These are phyloP conservation scores for Schizophyllum commune DNA, from an alignment of 1,284 basidiomycete genomes.

Conservation along the genomic window DNA sequence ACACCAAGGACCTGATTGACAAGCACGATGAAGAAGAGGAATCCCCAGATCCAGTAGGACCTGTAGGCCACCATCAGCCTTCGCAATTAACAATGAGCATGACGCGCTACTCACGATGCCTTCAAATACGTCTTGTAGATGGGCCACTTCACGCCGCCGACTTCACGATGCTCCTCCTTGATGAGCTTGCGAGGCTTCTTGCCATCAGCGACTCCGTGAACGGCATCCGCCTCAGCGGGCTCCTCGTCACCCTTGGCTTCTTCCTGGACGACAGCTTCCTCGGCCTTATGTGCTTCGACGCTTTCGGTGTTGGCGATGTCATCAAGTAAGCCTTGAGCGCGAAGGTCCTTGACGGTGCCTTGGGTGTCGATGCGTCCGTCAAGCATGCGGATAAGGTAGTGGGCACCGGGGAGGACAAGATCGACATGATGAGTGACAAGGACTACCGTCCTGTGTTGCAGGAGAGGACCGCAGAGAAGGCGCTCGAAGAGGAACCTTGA, in stretches of 20 bases:
- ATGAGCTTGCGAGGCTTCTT: slow-evolving; percentile 61
- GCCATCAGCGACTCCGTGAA: background rate
- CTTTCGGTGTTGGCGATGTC: slow-evolving; percentile 44
- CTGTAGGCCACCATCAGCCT: slow-evolving; percentile 21
- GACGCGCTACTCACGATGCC: slow-evolving; percentile 34
- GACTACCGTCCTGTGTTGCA: slow-evolving; percentile 12
- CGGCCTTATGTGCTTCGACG: slow-evolving; percentile 27
- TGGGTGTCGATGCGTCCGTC: slow-evolving; percentile 13
- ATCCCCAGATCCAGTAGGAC: slow-evolving; percentile 59
- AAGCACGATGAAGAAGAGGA: slow-evolving; percentile 42
- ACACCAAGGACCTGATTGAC: slow-evolving; percentile 43
- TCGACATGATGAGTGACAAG: slow-evolving; percentile 14
- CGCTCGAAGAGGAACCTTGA: slow-evolving; percentile 53
- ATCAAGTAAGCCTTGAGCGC: slow-evolving; percentile 42
- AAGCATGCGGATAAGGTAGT: slow-evolving; percentile 13
- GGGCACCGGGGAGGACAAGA: slow-evolving; percentile 11
- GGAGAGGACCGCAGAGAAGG: slow-evolving; percentile 8
- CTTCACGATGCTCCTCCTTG: slow-evolving; percentile 65
- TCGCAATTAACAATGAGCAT: background rate
- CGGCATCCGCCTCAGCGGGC: background rate
- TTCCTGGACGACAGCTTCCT: slow-evolving; percentile 6
- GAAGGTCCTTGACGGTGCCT: slow-evolving; percentile 11
- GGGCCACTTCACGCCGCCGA: slow-evolving; percentile 70
- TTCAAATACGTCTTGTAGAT: slow-evolving; percentile 76
- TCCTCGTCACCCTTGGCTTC: background rate